A percentile compares a stretch with the other conserved stretches of the same genome.
These are phyloP conservation scores for Phaeotremella fagi DNA, from an alignment of 768 basidiomycete species.

Conservation along the genomic window DNA sequence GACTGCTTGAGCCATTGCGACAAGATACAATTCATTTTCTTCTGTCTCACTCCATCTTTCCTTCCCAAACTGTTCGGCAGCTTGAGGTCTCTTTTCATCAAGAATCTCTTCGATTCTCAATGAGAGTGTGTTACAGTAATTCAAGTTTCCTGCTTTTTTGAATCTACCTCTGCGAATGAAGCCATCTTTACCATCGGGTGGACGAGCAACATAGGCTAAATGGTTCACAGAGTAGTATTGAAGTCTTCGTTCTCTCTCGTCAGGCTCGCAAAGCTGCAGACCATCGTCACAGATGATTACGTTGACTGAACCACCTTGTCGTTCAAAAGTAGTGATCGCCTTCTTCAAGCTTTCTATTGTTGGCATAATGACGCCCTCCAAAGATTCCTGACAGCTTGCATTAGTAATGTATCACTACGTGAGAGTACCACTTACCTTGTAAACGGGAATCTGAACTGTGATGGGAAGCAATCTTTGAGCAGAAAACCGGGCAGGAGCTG, in stretches of 20 bases:
- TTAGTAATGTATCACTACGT: not conserved
- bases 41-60: constrained; percentile 60
- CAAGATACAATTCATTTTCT: constrained; percentile 61
- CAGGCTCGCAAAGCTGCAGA: constrained; percentile 61
- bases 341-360: constrained; percentile 68
- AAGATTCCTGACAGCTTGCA: constrained; percentile 37
- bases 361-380: constrained; percentile 56
- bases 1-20: constrained; percentile 66
- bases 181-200: constrained; percentile 64
- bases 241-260: constrained; percentile 64
- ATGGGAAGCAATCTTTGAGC: constrained; percentile 4
- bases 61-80: constrained; percentile 29
- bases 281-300: constrained; percentile 71
- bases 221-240: constrained; percentile 66
- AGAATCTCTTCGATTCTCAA: constrained; percentile 58
- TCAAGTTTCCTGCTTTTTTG: constrained; percentile 83
- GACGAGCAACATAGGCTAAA: constrained; percentile 79
- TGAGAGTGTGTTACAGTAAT: constrained; percentile 67
- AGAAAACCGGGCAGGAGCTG: constrained; percentile 4
- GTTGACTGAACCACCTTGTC: constrained; percentile 74
- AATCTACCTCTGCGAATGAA: constrained; percentile 80
- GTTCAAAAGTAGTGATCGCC: constrained; percentile 77
- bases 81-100: constrained; percentile 54
- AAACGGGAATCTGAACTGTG: constrained; percentile 69
- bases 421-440: constrained; percentile 58